These are phyloP conservation scores for Umbilicus rupestris DNA, from an alignment of 164 flowering plant species.

Conservation along the genomic window DNA sequence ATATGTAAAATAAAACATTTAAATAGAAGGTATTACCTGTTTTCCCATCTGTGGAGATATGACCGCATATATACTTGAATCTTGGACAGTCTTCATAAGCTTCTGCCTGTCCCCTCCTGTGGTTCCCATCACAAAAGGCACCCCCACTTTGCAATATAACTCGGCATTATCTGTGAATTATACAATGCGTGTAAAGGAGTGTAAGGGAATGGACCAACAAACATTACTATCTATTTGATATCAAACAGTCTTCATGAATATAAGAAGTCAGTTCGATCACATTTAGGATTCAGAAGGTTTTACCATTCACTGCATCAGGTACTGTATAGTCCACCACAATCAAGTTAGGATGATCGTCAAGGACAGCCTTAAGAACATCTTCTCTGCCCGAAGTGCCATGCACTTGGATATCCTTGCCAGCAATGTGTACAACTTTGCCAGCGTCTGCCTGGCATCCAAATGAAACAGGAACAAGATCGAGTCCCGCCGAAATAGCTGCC, in stretches of 20 bases:
- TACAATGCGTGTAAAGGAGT: neutral
- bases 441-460: constrained; percentile 47
- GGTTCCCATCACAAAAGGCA: constrained; percentile 96
- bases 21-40: constrained; percentile 39
- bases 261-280: neutral
- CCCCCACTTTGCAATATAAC: constrained; percentile 73
- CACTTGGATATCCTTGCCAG: constrained; percentile 54
- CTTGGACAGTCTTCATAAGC: constrained; percentile 54
- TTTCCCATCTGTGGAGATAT: constrained; percentile 98
- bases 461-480: constrained; percentile 57
- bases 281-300: neutral
- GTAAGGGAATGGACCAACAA: neutral
- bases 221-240: neutral
- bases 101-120: constrained; percentile 84
- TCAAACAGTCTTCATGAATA: neutral
- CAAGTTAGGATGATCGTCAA: constrained; percentile 49
- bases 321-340: constrained; percentile 84
- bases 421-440: constrained; percentile 41
- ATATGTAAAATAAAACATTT: neutral
- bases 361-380: constrained; percentile 44
- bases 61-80: constrained; percentile 63
- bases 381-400: constrained; percentile 67
- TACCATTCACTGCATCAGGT: constrained; percentile 89
- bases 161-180: constrained; percentile 60
- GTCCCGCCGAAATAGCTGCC: constrained; percentile 80